Evolutionary conservation across 2,329 filamentous ascomycete genomes (phyloP).

Genomic region (Didymellaceae sp.): DNA sequence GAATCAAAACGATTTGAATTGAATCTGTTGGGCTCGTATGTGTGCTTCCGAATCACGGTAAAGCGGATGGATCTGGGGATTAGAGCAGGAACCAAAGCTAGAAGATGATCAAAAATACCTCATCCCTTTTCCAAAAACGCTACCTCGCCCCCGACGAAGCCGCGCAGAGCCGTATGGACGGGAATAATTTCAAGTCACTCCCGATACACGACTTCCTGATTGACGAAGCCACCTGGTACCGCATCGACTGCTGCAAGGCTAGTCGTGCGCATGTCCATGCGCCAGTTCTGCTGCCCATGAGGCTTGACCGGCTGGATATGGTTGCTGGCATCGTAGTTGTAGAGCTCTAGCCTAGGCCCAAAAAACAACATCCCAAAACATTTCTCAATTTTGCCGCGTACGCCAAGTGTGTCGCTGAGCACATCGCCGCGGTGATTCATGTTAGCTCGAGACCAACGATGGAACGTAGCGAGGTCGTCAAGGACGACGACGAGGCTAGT

Average conservation of each 20-base stretch:
- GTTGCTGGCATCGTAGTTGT: constrained; percentile 24
- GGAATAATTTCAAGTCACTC: too few relatives aligned
- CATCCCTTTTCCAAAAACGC: too few relatives aligned
- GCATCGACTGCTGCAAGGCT: constrained; percentile 5
- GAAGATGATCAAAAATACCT: too few relatives aligned
- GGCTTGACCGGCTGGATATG: background rate
- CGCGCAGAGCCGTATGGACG: too few relatives aligned
- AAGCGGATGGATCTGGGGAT: too few relatives aligned
- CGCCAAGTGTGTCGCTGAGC: constrained; percentile 26
- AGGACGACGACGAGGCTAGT: constrained; percentile 35
- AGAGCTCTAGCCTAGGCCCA: constrained; percentile 34
- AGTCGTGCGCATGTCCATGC: constrained; percentile 17
- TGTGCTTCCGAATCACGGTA: background rate
- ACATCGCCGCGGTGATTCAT: constrained; percentile 29
- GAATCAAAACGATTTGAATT: too few relatives aligned
- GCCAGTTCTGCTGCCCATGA: constrained; percentile 1
- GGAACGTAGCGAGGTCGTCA: constrained; percentile 27
- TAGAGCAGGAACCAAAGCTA: too few relatives aligned
- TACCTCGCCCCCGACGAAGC: too few relatives aligned
- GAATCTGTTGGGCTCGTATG: too few relatives aligned
- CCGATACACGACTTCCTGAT: background rate
- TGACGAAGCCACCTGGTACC: constrained; percentile 7
- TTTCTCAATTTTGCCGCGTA: constrained; percentile 17
- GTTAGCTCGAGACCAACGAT: constrained; percentile 14
- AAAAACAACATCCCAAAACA: constrained; percentile 35